Evolutionary conservation across 805 yeast genomes (phyloP), one percentile per base, ranked within the genome.

Genomic region (Candida quercuum): DNA sequence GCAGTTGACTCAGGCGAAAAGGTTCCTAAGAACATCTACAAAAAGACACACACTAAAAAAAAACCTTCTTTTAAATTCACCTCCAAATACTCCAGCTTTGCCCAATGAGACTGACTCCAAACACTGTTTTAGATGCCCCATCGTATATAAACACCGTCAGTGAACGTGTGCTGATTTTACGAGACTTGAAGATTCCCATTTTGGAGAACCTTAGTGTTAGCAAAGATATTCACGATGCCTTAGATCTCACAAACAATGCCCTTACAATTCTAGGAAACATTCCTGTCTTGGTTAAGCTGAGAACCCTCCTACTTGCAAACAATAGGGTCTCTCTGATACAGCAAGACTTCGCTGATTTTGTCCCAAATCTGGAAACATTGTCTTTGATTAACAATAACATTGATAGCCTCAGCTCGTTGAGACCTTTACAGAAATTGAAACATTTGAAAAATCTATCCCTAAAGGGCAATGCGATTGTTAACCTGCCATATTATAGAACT

Each of bases 201-300:
- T 51, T 76, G 11, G 79, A 72, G 39, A 66, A 66, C 37, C 48
- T 75, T 2, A 67, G 67, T 2, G 60, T 57, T 3, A 52, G 68
- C 1, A 56, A 52, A 37, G 75, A 69, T 54, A 63, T 51, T 28
- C 38, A 44, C 24, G 80, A 70, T 42, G 75, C 70, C 13, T 59
- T 91, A 3, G 97, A 91, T 56, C 54, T 91, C 23, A 76, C 91
- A 1, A 80, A 82, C 51, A 91, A 91, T 59, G 81, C 76, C 24
- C 60, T 91, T n/a, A 59, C 69, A 1, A 67, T 66, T 3, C 46
- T 91, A 6, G 67, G 71, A 13, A 67, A 64, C 51, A 66, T 74
- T 26, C 86, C 81, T 0, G 51, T 41, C 16, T 52, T 71, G 28
- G 35, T 38, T 23, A 70, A 67, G 28, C 51, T 74, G 35, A 68